Base-by-base conservation (phyloP, 257 asterid species). In the Echites panduratus region DNA sequence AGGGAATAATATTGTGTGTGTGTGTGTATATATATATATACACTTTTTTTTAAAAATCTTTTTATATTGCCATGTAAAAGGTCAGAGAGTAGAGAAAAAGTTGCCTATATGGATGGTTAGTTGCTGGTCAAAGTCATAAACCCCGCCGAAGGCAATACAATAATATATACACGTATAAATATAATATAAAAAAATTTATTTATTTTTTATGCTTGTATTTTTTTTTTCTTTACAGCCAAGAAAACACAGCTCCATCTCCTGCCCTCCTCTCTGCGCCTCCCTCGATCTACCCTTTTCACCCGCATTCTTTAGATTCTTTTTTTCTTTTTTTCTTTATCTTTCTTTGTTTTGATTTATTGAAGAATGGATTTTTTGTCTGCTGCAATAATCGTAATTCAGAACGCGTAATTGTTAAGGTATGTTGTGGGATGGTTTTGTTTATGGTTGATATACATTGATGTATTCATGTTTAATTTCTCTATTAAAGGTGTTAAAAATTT, bases 101-200 rank as follows among this genome's bases (percentile, higher is more conserved):
- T 40, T 59, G 91, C 79, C 88, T 79, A 80, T 78, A 86, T 67
- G 70, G 61, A 66, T 75, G 91, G 88, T 80, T 66, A 74, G 78
- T 78, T 83, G 80, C 61, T 82, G 84, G 89, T 84, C 84, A 80
- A 80, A 77, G 82, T 75, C 83, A 75, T 79, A 77, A 81, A 35
- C 77, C 64, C 76, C 78, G 71, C 78, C 79, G 53, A 61, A 62
- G 45, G 19, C 71, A 71, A 41, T 63, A 43, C 26, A 41, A 65
- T 49, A 20, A n/a, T n/a, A n/a, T n/a, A n/a, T n/a, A n/a, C n/a
- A n/a, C n/a, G n/a, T n/a, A n/a, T n/a, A n/a, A n/a, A n/a, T n/a
- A n/a, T n/a, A n/a, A n/a, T n/a, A n/a, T n/a, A n/a, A n/a, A n/a
- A n/a, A n/a, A n/a, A n/a, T n/a, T n/a, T 80, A 49, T 75, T 54